Evolutionary conservation across 2,329 filamentous ascomycete species (phyloP), one percentile per base, ranked within the genome.

Genomic region (Fusarium sterilihyphosum): DNA sequence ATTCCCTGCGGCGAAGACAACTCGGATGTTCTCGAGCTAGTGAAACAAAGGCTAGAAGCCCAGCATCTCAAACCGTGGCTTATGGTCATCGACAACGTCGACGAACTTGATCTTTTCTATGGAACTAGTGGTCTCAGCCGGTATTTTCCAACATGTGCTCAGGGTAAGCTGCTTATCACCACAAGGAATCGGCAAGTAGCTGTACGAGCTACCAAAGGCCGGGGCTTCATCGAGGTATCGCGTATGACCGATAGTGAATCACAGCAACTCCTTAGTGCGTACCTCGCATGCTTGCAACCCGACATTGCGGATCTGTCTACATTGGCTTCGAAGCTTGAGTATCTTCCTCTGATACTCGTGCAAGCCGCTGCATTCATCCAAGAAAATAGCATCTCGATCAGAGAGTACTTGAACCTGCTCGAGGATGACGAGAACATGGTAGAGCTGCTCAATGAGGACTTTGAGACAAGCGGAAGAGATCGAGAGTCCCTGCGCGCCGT

Each of bases 251-350:
- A 44, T 0, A 31, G 14, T 3, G 29, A 58, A 20, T 29, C 54
- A 17, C 16, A 18, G 3, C 22, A 31, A 2, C 40, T 58, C 3
- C 40, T 58, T n/a, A 1, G 20, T 22, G 20, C 0, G 2, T 26
- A 49, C 5, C 26, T 49, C 1, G 13, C 8, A 1, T 29, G 0
- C 26, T 31, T 31, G 13, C 4, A 4, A 1, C 26, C 13, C 13
- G 29, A 22, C 5, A 3, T 17, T n/a, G 4, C 16, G 9, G 41
- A n/a, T 26, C 6, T 35, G 4, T 35, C 18, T 0, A 22, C 17
- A 24, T 31, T 58, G 40, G 54, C 54, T 0, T 44, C 6, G 11
- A n/a, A 22, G 2, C 54, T 58, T 0, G 40, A 58, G 3, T 35
- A 35, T 14, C 26, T 44, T 20, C 40, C 54, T 24, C 7, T 58